Percentiles rank a stretch among this genome's conserved stretches.
phyloP scores from a whole-genome alignment of 345 rosid genomes.

The Eucalyptus virginea region DNA sequence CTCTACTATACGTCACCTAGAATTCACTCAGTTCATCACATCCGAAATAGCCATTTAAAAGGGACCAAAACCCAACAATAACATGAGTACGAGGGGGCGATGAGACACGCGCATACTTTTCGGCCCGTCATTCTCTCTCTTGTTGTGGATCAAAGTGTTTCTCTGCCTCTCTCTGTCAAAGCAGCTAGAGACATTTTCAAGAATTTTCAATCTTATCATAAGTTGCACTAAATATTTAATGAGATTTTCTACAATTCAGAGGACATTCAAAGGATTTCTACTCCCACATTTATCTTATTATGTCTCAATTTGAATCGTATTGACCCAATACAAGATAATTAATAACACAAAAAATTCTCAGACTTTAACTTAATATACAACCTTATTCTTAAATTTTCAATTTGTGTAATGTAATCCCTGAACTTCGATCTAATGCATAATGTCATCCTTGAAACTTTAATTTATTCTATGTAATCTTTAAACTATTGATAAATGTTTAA shows the following conservation, averaged over 20 bases:
- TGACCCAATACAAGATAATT: neutral
- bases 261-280: neutral
- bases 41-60: too few relatives aligned
- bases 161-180: neutral
- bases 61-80: too few relatives aligned
- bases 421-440: rapidly evolving
- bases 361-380: neutral
- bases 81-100: too few relatives aligned
- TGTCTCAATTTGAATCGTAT: neutral
- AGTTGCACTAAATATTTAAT: neutral
- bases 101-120: too few relatives aligned
- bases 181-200: too few relatives aligned
- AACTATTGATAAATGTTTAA: too few relatives aligned
- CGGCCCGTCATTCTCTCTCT: neutral
- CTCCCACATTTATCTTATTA: neutral
- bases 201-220: neutral
- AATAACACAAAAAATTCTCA: neutral
- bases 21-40: too few relatives aligned
- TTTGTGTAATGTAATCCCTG: rapidly evolving
- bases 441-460: rapidly evolving
- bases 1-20: too few relatives aligned
- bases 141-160: neutral
- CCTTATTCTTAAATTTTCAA: neutral
- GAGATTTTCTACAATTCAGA: neutral
- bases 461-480: neutral